Percentiles rank a stretch among this genome's conserved stretches.
Evolutionary conservation across 2,329 filamentous ascomycete genomes (phyloP).

Genomic region (Arthrobotrys pseudoclavata): DNA sequence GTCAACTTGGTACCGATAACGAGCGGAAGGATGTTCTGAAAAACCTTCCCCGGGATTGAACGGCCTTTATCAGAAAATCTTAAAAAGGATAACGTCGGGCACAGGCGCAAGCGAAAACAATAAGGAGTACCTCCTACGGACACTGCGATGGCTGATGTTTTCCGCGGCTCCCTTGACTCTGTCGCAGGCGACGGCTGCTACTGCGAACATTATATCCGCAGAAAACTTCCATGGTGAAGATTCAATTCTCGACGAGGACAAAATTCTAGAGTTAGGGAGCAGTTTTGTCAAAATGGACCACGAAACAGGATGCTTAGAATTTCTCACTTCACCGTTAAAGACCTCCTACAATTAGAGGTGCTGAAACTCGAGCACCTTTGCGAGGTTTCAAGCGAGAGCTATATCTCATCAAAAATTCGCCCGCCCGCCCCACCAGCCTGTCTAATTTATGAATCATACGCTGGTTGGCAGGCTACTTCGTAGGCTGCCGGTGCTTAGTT

Average conservation of each 20-base stretch:
- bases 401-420: no score
- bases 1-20: constrained; percentile 6
- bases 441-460: no score
- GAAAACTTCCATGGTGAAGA: background rate
- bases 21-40: background rate
- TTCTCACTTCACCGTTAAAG: constrained; percentile 22
- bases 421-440: no score
- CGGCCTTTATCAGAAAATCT: constrained; percentile 1
- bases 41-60: constrained; percentile 13
- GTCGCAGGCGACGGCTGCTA: background rate
- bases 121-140: constrained; percentile 2
- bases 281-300: background rate
- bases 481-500: no score
- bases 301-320: constrained; percentile 6
- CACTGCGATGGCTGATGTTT: constrained; percentile 3
- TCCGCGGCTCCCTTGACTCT: background rate
- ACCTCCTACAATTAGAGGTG: background rate
- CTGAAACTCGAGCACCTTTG: no score
- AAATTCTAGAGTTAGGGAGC: background rate
- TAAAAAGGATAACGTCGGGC: background rate
- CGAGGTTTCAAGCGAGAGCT: no score
- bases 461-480: no score
- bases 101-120: background rate
- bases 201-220: background rate
- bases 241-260: constrained; percentile 12